Percentiles rank a stretch among this genome's conserved stretches.
Evolutionary conservation across 202 grass and related monocot species (phyloP).

Genomic region (Eragrostis tef): DNA sequence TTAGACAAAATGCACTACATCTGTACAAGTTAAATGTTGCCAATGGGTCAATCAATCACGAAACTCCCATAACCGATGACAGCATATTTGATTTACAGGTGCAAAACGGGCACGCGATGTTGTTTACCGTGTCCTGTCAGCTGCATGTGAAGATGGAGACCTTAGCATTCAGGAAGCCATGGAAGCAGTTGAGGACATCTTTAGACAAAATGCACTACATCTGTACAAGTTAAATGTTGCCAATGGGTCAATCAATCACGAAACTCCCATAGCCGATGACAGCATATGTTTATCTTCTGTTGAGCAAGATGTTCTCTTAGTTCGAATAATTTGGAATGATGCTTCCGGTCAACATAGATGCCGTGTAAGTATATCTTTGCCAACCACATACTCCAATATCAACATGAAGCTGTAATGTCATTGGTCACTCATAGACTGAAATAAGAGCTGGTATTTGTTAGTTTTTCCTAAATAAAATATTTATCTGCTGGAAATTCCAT

Average conservation of each 20-base stretch:
- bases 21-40: constrained; percentile 76
- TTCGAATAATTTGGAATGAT: constrained; percentile 89
- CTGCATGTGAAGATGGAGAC: constrained; percentile 86
- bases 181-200: constrained; percentile 75
- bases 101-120: constrained; percentile 80
- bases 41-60: constrained; percentile 48
- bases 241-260: constrained; percentile 48
- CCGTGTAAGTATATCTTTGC: constrained; percentile 68
- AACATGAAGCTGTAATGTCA: background rate
- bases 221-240: constrained; percentile 76
- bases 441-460: constrained; percentile 30
- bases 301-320: constrained; percentile 69
- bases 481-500: constrained; percentile 6
- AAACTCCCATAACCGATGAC: constrained; percentile 33
- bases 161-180: constrained; percentile 81
- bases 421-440: constrained; percentile 18
- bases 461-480: constrained; percentile 1
- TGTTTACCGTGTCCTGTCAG: constrained; percentile 70
- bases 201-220: constrained; percentile 81
- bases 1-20: constrained; percentile 81
- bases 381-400: constrained; percentile 30
- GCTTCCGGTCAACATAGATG: constrained; percentile 92
- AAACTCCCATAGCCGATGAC: constrained; percentile 33
- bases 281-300: constrained; percentile 43
- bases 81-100: constrained; percentile 58